A percentile compares a stretch with the other conserved stretches of the same genome.
Conservation (phyloP, 164 flowering plant genomes). For the Tetrastigma voinierianum region DNA sequence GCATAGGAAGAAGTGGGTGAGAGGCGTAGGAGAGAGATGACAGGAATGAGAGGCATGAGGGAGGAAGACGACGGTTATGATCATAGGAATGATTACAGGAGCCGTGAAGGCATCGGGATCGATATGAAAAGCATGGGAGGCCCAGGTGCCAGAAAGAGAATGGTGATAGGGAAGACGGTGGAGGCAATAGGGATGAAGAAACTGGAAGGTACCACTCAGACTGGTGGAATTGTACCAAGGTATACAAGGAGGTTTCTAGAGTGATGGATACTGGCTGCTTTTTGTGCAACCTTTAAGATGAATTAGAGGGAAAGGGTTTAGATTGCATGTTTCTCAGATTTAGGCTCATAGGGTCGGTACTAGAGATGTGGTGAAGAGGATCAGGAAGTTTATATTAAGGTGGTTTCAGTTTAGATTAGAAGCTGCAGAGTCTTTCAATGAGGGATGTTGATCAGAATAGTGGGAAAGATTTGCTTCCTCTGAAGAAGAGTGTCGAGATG, state of each 20-base stretch:
- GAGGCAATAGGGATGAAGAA: slow-evolving; percentile 9
- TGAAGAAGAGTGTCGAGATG: slow-evolving; percentile 67
- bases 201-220: slow-evolving; percentile 19
- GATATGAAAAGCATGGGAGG: slow-evolving; percentile 18
- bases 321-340: slow-evolving; percentile 86
- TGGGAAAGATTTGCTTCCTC: slow-evolving; percentile 77
- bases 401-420: slow-evolving; percentile 72
- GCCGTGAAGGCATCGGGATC: slow-evolving; percentile 16
- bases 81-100: slow-evolving; percentile 10
- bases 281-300: slow-evolving; percentile 69
- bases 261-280: slow-evolving; percentile 86
- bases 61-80: slow-evolving; percentile 17
- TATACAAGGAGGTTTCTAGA: slow-evolving; percentile 78
- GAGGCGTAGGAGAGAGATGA: slow-evolving; percentile 20
- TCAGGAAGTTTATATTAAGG: slow-evolving; percentile 86
- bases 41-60: slow-evolving; percentile 12
- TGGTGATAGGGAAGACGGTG: slow-evolving; percentile 12
- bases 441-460: slow-evolving; percentile 91
- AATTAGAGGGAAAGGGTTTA: slow-evolving; percentile 73
- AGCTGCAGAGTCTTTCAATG: slow-evolving; percentile 83
- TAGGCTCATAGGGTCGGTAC: slow-evolving; percentile 61
- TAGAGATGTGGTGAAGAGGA: slow-evolving; percentile 83
- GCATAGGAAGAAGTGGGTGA: too few species aligned
- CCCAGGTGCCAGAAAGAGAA: slow-evolving; percentile 14
- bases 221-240: slow-evolving; percentile 65